Evolutionary conservation across 805 yeast genomes (phyloP), one percentile per base, ranked within the genome.

Genomic region (Candida piceae): DNA sequence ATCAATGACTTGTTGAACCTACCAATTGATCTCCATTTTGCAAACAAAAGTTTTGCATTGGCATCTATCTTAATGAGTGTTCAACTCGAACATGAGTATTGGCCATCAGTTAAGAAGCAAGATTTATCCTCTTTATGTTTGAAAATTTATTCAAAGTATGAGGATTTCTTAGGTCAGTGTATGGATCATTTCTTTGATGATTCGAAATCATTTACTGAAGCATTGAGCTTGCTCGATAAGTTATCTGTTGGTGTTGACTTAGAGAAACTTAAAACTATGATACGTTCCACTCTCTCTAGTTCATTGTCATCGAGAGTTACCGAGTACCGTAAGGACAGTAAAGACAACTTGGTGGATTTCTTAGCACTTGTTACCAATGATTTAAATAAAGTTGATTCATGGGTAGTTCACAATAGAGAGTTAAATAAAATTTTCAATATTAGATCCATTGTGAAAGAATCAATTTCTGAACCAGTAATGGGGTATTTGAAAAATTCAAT

Each of bases 41-140:
- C 49, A 9, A 42, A 47, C 11, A 48, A 44, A 34, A 45, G 55
- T 9, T 50, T 48, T 16, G 49, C 50, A 9, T 32, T 58, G 27
- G 57, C 62, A 15, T 41, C 42, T 20, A 32, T 49, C 11, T 36
- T 53, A 16, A 53, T 53, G 52, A 45, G 53, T 8, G 38, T 53
- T 24, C 48, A 44, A 29, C 17, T 53, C n/a, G 48, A 43, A 5
- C 32, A 41, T 17, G 22, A 43, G n/a, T 42, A 49, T 19, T 58
- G 62, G 62, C 63, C 63, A 4, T 15, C 32, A 3, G 7, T 16
- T 9, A 45, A 45, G 22, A 41, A 41, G 17, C 42, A 39, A 16
- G 36, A 40, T n/a, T n/a, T n/a, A n/a, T n/a, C n/a, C n/a, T n/a
- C n/a, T n/a, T 26, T 3, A 22, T 44, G 28, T 42, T 48, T 31